Base-by-base conservation (phyloP, 106 monocot genomes). In the Narthecium ossifragum region DNA sequence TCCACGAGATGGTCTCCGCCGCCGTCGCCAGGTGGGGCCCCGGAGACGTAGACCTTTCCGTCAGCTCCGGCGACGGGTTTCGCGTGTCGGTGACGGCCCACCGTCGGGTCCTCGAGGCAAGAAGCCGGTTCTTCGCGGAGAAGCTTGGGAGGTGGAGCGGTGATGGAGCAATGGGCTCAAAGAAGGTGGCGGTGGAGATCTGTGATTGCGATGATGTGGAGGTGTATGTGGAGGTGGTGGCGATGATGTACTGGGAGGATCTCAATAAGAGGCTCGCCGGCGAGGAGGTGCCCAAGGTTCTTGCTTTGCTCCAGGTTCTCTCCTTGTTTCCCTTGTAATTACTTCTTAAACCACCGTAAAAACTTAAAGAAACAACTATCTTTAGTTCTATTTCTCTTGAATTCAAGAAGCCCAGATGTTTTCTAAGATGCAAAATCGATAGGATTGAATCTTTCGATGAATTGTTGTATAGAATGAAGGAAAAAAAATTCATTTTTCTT, bases 171-270 rank as follows among this genome's bases (percentile, higher is more conserved):
- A n/a, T n/a, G 51, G 40, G 39, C 17, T 46, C 37, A n/a, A n/a
- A n/a, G n/a, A n/a, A 46, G 67, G 67, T 58, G 6, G 29, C 57
- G 2, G 58, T 34, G 22, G 31, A 31, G 70, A 83, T 76, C 61
- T 70, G 65, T 34, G 82, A 82, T 34, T 80, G 80, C 62, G 76
- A 85, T 30, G 85, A 85, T 25, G 79, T 73, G 43, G 82, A 76
- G 62, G 66, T 64, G 1, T 88, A 82, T 28, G 72, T 83, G 22
- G 81, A 87, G 65, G 86, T 72, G 12, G 69, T 87, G 23, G 75
- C 60, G 21, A 48, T 88, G 38, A 83, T 88, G 88, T 88, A 88
- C 61, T 82, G 66, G 40, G 63, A 34, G 27, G 75, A 78, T 46
- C 54, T 76, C 23, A 47, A 50, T 52, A 27, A 46, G 69, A 43